Evolutionary conservation across 225 moss, liverwort and hornwort species (phyloP).

Genomic region (Climacium dendroides): DNA sequence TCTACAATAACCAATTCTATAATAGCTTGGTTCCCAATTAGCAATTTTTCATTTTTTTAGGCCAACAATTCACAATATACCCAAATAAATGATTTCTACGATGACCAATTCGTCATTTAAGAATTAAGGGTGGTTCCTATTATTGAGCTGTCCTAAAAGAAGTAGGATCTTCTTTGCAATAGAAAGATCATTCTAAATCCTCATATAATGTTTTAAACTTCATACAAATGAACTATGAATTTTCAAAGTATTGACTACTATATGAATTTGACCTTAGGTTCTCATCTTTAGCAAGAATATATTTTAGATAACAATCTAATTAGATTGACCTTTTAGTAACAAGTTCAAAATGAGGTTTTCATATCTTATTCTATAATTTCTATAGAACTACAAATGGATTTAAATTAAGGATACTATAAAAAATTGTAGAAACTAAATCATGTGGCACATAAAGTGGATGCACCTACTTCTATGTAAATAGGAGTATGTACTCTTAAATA

Average conservation of each 20-base stretch:
- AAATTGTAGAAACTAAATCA: neutral
- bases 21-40: too few relatives aligned
- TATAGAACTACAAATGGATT: neutral
- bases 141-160: neutral
- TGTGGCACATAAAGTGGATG: neutral
- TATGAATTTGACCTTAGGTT: neutral
- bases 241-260: neutral
- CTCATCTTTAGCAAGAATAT: neutral
- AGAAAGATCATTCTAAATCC: neutral
- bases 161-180: neutral
- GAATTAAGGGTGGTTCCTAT: too few relatives aligned
- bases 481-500: accelerated
- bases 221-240: neutral
- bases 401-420: accelerated
- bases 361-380: neutral
- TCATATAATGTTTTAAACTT: neutral
- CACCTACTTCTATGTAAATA: neutral
- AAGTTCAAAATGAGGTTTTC: neutral
- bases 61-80: too few relatives aligned
- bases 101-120: too few relatives aligned
- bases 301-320: neutral
- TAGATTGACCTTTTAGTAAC: too few relatives aligned
- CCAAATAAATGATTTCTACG: too few relatives aligned
- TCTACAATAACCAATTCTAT: too few relatives aligned
- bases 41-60: too few relatives aligned